A percentile compares a stretch with the other conserved stretches of the same genome.
Conservation (phyloP, 2,329 filamentous ascomycete species). For the Colletotrichum tofieldiae region DNA sequence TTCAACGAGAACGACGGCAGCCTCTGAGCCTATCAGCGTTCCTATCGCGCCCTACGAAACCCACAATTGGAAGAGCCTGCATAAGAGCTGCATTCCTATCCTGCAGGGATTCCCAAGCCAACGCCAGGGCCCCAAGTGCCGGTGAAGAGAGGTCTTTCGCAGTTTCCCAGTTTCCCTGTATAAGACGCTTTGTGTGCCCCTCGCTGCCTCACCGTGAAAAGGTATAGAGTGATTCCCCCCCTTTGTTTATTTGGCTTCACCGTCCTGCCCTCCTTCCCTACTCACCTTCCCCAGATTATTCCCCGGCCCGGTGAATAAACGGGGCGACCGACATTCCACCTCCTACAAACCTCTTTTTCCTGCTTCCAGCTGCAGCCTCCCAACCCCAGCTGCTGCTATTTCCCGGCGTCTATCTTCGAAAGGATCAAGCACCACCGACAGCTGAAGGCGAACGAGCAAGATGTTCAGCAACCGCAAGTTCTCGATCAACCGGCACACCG, state of each 20-base stretch:
- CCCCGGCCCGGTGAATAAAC: conserved; percentile 21
- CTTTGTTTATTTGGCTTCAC: conserved; percentile 6
- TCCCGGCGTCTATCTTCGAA: neutral
- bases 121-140: conserved; percentile 39
- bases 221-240: conserved; percentile 2
- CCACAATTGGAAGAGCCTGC: conserved; percentile 40
- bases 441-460: conserved; percentile 43
- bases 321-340: conserved; percentile 18
- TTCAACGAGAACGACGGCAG: conserved; percentile 26
- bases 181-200: conserved; percentile 37
- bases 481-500: conserved; percentile 77
- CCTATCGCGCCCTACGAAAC: neutral
- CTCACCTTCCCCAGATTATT: conserved; percentile 22
- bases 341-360: conserved; percentile 10
- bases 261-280: neutral
- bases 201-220: conserved; percentile 28
- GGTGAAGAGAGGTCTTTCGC: conserved; percentile 39
- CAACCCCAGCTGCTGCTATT: conserved; percentile 1
- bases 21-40: conserved; percentile 28
- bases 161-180: conserved; percentile 33
- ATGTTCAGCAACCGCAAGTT: conserved; percentile 75
- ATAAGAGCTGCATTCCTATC: conserved; percentile 36
- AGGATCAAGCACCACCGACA: neutral
- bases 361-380: neutral
- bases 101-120: conserved; percentile 39